phyloP scores from a whole-genome alignment of 1,284 basidiomycete genomes.

The Leccinum huronense region DNA sequence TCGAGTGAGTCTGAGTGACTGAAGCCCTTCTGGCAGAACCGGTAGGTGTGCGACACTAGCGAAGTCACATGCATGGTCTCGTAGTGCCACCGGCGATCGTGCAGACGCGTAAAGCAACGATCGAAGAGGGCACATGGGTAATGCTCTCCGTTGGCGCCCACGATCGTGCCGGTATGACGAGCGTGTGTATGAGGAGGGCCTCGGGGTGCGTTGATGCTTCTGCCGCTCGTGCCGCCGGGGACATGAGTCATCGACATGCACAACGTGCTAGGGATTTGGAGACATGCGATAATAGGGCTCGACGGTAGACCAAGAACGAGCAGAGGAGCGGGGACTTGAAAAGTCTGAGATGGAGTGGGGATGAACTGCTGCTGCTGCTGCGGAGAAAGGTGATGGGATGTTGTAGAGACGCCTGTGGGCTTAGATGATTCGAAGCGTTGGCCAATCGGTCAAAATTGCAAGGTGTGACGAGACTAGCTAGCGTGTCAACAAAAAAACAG shows the following conservation, averaged over 20 bases:
- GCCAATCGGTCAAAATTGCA: constrained; percentile 12
- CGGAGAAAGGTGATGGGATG: constrained; percentile 24
- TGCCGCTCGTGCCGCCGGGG: constrained; percentile 11
- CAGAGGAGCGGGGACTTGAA: constrained; percentile 34
- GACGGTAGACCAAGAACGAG: constrained; percentile 29
- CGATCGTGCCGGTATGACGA: constrained; percentile 19
- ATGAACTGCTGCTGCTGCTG: constrained; percentile 43
- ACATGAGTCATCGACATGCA: constrained; percentile 21
- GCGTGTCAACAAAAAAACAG: constrained; percentile 5
- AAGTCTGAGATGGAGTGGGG: constrained; percentile 53
- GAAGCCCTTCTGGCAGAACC: constrained; percentile 69
- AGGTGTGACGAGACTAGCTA: background rate
- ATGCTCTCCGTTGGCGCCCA: constrained; percentile 46
- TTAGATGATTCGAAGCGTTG: constrained; percentile 32
- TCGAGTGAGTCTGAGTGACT: constrained; percentile 62
- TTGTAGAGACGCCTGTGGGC: constrained; percentile 33
- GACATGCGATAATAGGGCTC: constrained; percentile 42
- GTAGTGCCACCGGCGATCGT: constrained; percentile 75
- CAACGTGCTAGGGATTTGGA: constrained; percentile 36
- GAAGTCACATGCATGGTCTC: constrained; percentile 68
- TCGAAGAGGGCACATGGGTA: constrained; percentile 69
- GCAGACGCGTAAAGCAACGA: constrained; percentile 72
- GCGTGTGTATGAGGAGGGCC: constrained; percentile 15
- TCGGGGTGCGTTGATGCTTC: constrained; percentile 19
- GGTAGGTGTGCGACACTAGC: constrained; percentile 62